Conservation (phyloP, 148 eudicot species). For the Cornus florida region DNA sequence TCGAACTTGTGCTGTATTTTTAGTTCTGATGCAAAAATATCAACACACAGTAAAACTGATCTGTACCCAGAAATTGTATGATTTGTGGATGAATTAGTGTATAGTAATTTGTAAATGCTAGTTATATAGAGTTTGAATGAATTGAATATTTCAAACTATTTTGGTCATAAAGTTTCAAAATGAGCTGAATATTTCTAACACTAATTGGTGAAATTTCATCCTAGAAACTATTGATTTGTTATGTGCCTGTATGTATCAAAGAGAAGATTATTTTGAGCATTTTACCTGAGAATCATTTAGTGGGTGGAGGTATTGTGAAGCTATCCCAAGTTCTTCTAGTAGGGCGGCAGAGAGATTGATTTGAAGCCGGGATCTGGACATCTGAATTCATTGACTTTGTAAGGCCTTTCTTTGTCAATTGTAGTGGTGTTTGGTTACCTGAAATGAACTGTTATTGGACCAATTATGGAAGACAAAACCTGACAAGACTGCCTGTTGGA, state of each 20-base stretch:
- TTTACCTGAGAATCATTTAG: not conserved
- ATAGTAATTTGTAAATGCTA: too few relatives aligned
- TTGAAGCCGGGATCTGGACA: conserved; percentile 79
- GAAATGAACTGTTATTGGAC: not conserved
- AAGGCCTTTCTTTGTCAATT: conserved; percentile 78
- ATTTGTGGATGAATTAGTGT: too few relatives aligned
- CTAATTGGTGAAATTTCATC: too few relatives aligned
- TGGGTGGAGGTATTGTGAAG: conserved; percentile 83
- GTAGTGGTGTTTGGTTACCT: conserved; percentile 49
- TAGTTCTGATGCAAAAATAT: too few relatives aligned
- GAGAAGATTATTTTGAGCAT: not conserved
- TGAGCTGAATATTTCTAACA: too few relatives aligned
- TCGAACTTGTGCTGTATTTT: too few relatives aligned
- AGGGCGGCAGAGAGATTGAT: conserved; percentile 93
- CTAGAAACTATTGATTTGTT: too few relatives aligned
- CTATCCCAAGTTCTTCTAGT: conserved; percentile 92
- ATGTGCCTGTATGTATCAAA: not conserved
- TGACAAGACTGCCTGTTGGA: not conserved
- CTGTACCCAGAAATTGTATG: too few relatives aligned
- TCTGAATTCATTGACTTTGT: conserved; percentile 65
- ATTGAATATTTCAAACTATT: too few relatives aligned
- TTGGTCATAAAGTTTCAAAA: too few relatives aligned
- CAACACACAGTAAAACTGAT: too few relatives aligned
- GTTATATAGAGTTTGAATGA: too few relatives aligned
- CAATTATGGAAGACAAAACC: not conserved